Conservation (phyloP, 495 filamentous ascomycete species). For the Neurospora sp. region DNA sequence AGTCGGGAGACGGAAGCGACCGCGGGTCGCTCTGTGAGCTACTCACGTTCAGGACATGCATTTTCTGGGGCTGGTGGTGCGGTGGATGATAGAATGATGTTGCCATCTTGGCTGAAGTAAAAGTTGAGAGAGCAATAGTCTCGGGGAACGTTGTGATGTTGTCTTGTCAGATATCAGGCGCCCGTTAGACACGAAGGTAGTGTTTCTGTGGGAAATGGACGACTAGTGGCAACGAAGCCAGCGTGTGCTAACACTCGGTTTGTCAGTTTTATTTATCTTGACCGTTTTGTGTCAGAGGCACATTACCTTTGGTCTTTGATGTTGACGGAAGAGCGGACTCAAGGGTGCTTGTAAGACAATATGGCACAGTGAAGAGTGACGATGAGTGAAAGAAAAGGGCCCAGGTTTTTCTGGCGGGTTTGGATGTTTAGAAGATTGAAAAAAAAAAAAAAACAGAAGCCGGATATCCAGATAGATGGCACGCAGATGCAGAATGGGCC, state of each 20-base stretch:
- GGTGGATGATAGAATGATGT: neutral
- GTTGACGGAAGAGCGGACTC: neutral
- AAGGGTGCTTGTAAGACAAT: neutral
- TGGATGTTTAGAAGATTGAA: neutral
- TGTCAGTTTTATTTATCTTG: neutral
- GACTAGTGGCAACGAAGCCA: neutral
- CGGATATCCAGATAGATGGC: neutral
- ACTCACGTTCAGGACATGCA: neutral
- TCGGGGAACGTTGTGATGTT: neutral
- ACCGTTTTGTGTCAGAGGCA: neutral
- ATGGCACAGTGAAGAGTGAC: neutral
- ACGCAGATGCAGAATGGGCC: too few relatives aligned
- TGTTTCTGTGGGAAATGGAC: neutral
- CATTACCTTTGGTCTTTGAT: neutral
- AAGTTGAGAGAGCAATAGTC: neutral
- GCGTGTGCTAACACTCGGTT: neutral
- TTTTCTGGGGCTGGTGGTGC: neutral
- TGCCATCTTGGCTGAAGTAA: neutral
- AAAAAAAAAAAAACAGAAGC: neutral
- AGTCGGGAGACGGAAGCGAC: neutral
- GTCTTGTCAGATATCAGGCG: neutral
- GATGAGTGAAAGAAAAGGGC: neutral
- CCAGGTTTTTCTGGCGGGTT: neutral
- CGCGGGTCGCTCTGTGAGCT: neutral
- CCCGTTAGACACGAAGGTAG: neutral